phyloP scores from a whole-genome alignment of 23 red algal genomes.

The Gracilariopsis chorda region DNA sequence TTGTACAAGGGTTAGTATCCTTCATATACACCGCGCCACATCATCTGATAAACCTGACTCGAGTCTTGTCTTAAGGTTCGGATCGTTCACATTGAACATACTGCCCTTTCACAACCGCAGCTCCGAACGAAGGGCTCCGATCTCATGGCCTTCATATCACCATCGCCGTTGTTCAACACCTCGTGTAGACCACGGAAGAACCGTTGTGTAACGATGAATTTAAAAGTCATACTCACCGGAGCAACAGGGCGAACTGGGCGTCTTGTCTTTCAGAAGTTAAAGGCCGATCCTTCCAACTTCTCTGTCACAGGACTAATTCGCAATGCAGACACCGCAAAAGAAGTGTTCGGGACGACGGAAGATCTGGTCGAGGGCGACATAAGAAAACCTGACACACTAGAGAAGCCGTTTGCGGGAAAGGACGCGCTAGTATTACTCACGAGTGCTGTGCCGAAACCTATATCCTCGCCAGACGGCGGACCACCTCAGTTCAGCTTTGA shows the following conservation, averaged over 20 bases:
- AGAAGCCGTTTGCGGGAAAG: slow-evolving; percentile 16
- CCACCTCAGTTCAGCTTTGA: slow-evolving; percentile 61
- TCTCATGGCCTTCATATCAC: background rate
- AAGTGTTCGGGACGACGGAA: background rate
- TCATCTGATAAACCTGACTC: no score
- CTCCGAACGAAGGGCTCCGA: no score
- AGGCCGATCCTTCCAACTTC: slow-evolving; percentile 8
- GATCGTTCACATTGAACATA: no score
- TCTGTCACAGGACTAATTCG: slow-evolving; percentile 56
- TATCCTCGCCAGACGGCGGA: slow-evolving; percentile 30
- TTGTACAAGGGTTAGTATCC: no score
- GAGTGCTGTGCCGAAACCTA: slow-evolving; percentile 55
- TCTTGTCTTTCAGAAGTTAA: slow-evolving; percentile 53
- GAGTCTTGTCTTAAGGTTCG: no score
- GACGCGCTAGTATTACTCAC: slow-evolving; percentile 71
- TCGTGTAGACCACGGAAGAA: background rate
- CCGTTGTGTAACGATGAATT: background rate
- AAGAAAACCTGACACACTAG: slow-evolving; percentile 47
- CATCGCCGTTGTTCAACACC: background rate
- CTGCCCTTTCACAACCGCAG: no score
- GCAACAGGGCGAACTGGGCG: slow-evolving; percentile 76
- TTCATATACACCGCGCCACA: no score
- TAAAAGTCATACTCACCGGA: slow-evolving; percentile 68
- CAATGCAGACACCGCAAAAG: background rate
- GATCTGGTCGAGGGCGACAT: slow-evolving; percentile 61